Percentiles rank a stretch among this genome's conserved stretches.
Evolutionary conservation across 2,329 filamentous ascomycete species (phyloP).

Genomic region (Nothophoma quercina): DNA sequence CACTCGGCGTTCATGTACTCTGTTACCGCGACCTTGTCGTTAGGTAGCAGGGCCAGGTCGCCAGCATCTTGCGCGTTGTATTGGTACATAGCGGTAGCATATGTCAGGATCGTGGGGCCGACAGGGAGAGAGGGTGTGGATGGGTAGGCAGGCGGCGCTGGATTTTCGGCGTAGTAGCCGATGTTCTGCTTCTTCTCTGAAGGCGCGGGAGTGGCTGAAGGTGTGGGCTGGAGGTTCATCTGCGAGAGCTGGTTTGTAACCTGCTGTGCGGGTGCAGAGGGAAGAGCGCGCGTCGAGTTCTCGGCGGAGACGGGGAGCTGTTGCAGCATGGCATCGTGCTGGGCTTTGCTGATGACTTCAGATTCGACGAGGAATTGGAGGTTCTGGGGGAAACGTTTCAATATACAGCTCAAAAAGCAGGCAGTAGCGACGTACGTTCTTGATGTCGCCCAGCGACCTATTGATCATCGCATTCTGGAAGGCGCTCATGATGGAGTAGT

Average conservation of each 20-base stretch:
- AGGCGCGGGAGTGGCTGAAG: constrained; percentile 21
- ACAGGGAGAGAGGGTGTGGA: constrained; percentile 59
- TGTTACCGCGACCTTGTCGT: constrained; percentile 80
- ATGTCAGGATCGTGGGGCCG: constrained; percentile 65
- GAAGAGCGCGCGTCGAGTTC: constrained; percentile 60
- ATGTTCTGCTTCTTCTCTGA: constrained; percentile 51
- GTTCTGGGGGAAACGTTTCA: constrained; percentile 65
- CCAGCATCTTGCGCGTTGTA: constrained; percentile 82
- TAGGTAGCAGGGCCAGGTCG: constrained; percentile 80
- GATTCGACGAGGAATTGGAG: constrained; percentile 88
- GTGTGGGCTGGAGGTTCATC: constrained; percentile 43
- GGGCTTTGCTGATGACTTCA: constrained; percentile 76
- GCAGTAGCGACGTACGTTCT: constrained; percentile 68
- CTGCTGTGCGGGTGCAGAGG: constrained; percentile 42
- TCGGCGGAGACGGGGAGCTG: constrained; percentile 78
- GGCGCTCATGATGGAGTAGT: constrained; percentile 43
- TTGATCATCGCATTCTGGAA: constrained; percentile 71
- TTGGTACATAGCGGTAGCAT: constrained; percentile 82
- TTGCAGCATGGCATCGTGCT: constrained; percentile 76
- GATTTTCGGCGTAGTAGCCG: constrained; percentile 50
- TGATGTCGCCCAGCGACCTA: constrained; percentile 85
- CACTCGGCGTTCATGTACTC: constrained; percentile 98
- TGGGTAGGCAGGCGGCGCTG: constrained; percentile 54
- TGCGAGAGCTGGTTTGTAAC: constrained; percentile 41
- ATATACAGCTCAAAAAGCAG: not conserved